Base-by-base conservation (phyloP, 352 stramenopile genomes). In the Albugo laibachii region DNA sequence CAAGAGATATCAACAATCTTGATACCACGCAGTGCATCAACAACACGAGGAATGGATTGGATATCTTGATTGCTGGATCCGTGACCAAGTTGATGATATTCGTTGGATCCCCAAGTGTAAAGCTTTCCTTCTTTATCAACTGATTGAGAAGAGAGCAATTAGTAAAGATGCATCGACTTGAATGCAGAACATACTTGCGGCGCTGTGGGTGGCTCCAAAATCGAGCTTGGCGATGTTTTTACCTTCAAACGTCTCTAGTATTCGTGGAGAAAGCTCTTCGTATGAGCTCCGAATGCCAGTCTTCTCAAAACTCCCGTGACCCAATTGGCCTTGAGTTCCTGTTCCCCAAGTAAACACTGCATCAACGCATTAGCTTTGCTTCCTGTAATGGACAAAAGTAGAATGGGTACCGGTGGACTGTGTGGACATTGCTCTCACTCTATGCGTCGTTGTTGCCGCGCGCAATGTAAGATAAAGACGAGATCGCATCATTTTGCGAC, bases 71-170 rank as follows among this genome's bases (percentile, higher is more conserved):
- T 46, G 47, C 36, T 62, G 2, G 58, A 52, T 14, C 69, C 69
- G 1, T 80, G 56, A 2, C 78, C 78, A 36, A 91, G 62, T 52
- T 91, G 83, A 52, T 71, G 79, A 58, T 93, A 86, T 53, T 96
- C 78, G 58, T 95, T 95, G 21, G 78, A 82, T 20, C 86, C 86
- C 78, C 78, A 91, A 49, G 61, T 69, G 56, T 78, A 86, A 37
- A 91, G 57, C 16, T 65, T 68, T 1, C 78, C 78, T 15, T 65
- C 51, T 20, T 68, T 68, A 36, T 88, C 73, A 38, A 91, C 75
- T 87, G 51, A 13, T 41, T 11, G 46, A 47, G 41, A 41, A 31
- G 27, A 63, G 1, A 5, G 47, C 14, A 45, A 14, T 38, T 0
- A 55, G 14, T 41, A 16, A 40, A 53, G 55, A 18, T 45, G 19